Percentiles rank a stretch among this genome's conserved stretches.
Evolutionary conservation across 805 yeast genomes (phyloP).

Genomic region (Debaryomyces hansenii): DNA sequence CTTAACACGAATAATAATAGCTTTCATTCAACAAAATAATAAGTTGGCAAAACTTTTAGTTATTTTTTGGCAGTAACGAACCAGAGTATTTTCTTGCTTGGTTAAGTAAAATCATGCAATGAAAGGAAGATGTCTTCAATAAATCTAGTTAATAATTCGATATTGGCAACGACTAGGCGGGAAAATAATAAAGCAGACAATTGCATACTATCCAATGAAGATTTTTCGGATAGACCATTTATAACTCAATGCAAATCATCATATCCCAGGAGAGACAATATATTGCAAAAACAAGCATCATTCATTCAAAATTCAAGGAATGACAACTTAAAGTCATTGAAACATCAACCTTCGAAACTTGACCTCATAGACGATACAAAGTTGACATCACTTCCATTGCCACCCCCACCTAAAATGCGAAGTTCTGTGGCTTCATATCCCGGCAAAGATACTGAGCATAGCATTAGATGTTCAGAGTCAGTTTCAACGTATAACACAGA

Average conservation of each 20-base stretch:
- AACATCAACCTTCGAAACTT: conserved; percentile 40
- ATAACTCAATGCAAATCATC: no score
- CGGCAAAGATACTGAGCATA: neutral
- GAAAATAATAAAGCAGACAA: neutral
- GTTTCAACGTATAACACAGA: neutral
- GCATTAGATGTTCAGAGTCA: neutral
- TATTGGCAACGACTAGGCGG: neutral
- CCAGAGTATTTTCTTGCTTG: no score
- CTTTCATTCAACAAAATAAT: no score
- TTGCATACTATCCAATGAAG: neutral
- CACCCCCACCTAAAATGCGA: conserved; percentile 40
- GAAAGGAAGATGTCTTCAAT: conserved; percentile 3
- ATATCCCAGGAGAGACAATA: neutral
- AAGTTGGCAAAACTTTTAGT: no score
- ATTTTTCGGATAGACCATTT: neutral
- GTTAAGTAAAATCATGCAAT: no score
- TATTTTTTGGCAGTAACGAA: no score
- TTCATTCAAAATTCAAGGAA: neutral
- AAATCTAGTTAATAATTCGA: conserved; percentile 3
- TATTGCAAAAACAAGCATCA: neutral
- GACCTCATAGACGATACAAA: conserved; percentile 50
- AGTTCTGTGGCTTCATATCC: neutral
- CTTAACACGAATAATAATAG: no score
- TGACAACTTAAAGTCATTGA: conserved; percentile 4
- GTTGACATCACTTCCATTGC: conserved; percentile 52